Base-by-base conservation (phyloP, 345 rosid species). In the Citrus australasica region DNA sequence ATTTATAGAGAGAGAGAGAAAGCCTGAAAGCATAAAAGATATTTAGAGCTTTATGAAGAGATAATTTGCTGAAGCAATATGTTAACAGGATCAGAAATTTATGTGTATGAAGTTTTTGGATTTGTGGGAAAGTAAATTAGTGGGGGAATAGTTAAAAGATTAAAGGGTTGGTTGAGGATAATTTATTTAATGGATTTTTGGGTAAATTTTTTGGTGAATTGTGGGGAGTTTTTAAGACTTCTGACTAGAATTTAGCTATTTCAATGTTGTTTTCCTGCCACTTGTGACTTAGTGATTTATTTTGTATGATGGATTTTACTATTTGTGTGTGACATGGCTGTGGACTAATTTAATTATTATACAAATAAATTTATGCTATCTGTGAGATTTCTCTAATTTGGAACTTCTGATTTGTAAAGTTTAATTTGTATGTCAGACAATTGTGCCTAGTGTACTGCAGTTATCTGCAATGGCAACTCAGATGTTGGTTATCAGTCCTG, bases 401-500 rank as follows among this genome's bases (percentile, higher is more conserved):
- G 38, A 76, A 46, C 65, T 42, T 60, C 30, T 62, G 62, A 63
- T 25, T 68, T 69, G 27, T 56, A 48, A 68, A 68, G 33, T 71
- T 64, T 56, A 67, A 35, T 32, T 64, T 62, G 62, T 33, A 11
- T 79, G 79, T 63, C 88, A 95, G 99, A 92, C 97, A 51, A 87
- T 88, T 73, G 94, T 96, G 62, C 98, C 99, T 28, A 91, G 89
- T 81, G 84, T 84, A 6, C 86, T 96, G 65, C 99, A 94, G 82
- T 81, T 93, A 66, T 89, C 88, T 32, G 93, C 91, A 19, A 91
- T 95, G 97, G 92, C 91, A 8, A 78, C 74, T 30, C 99, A 87
- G 87, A 94, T 96, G 99, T 25, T 94, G 80, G 88, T 83, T 82
- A 90, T 93, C 60, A 96, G 95, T 84, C 98, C 99, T 64, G 69